Conservation (phyloP, 2,329 filamentous ascomycete genomes). For the Alternaria gaisen region DNA sequence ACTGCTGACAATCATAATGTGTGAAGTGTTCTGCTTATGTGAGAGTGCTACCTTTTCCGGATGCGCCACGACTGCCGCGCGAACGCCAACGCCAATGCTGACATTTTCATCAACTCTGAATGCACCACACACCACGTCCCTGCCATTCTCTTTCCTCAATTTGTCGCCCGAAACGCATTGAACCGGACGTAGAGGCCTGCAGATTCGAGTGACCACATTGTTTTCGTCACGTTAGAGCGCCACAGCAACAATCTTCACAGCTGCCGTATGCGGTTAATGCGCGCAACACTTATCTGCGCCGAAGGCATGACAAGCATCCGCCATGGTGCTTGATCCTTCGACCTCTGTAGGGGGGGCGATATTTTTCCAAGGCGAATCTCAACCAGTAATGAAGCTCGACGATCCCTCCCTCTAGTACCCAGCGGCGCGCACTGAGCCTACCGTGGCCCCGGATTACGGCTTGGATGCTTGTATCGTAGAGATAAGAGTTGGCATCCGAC, state of each 20-base stretch:
- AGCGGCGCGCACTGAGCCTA: constrained; percentile 6
- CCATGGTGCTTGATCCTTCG: constrained; percentile 30
- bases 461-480: background rate
- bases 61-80: background rate
- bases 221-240: background rate
- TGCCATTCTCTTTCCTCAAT: background rate
- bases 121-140: background rate
- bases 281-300: constrained; percentile 23
- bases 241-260: constrained; percentile 7
- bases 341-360: background rate
- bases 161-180: background rate
- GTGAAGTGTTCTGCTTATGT: background rate
- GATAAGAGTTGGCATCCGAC: constrained; percentile 3
- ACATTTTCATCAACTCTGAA: background rate
- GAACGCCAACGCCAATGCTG: background rate
- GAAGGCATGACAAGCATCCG: constrained; percentile 34
- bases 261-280: constrained; percentile 31
- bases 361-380: background rate
- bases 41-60: background rate
- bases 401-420: background rate
- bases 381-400: background rate
- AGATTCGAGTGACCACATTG: background rate
- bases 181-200: background rate
- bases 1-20: background rate
- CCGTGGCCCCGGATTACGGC: background rate